Base-by-base conservation (phyloP, 2,329 filamentous ascomycete genomes). In the Graphilbum sp. region DNA sequence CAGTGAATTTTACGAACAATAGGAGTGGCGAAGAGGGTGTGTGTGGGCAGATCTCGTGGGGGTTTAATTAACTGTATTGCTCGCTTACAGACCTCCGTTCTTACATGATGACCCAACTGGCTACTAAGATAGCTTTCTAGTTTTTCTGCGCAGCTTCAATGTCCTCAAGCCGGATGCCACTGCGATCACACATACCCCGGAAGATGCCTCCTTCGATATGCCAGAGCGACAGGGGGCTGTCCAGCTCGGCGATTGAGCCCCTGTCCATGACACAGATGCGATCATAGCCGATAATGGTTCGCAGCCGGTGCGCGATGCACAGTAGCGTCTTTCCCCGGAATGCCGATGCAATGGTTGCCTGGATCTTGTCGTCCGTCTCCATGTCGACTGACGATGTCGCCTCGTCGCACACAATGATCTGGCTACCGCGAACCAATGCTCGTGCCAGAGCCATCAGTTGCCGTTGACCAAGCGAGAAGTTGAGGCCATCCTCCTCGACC, bases 331-430 rank as follows among this genome's bases (percentile, higher is more conserved):
- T 84, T 42, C 86, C 87, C 38, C 71, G 68, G 64, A 96, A 96
- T 0, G 78, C 87, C 1, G 71, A 68, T 0, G 83, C 79, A 57
- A 96, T 95, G 4, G 87, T 93, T 39, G 66, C 64, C 58, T 96
- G 88, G 53, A 96, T 94, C 68, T 90, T 92, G 58, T 85, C 79
- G 54, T 98, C 90, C 3, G 88, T 96, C 53, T 95, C 88, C 66
- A 95, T 90, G 56, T 96, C 88, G 8, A 96, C 87, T 0, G 75
- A 82, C 2, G 79, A 85, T 0, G 90, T 98, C 1, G 90, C 90
- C 58, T 98, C 90, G 62, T 98, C 90, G 57, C 88, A 95, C 36
- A 98, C 79, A 49, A 96, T 95, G 58, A 96, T 95, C 49, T 81
- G 84, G 1, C 79, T 81, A 32, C 79, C 75, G 29, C 88, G 77